phyloP scores from a whole-genome alignment of 2,329 filamentous ascomycete genomes.

The Alternaria panax region DNA sequence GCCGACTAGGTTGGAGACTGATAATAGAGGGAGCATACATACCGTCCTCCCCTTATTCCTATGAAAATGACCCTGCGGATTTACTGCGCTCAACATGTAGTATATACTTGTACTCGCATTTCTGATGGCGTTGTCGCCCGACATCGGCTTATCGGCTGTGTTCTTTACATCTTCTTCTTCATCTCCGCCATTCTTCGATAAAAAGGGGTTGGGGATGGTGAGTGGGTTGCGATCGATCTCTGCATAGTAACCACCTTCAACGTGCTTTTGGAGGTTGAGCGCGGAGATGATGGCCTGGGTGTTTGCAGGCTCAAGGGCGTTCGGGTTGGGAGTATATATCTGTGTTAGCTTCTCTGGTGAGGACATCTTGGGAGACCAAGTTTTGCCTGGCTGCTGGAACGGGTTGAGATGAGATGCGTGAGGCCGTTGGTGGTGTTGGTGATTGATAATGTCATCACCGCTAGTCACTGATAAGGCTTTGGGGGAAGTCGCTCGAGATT shows the following conservation, averaged over 20 bases:
- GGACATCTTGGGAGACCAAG: too few relatives aligned
- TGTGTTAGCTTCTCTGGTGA: neutral
- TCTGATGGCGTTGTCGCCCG: constrained; percentile 53
- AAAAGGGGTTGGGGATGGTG: constrained; percentile 63
- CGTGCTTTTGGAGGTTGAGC: constrained; percentile 54
- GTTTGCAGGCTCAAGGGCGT: constrained; percentile 16
- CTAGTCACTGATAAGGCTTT: neutral
- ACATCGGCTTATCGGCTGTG: constrained; percentile 48
- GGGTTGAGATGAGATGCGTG: neutral
- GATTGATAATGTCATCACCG: neutral
- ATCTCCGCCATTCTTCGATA: constrained; percentile 2
- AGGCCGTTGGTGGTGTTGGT: neutral
- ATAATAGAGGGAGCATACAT: neutral
- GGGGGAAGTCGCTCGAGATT: neutral
- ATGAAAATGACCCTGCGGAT: constrained; percentile 68
- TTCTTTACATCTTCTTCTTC: constrained; percentile 5
- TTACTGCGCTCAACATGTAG: constrained; percentile 67
- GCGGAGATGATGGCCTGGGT: constrained; percentile 31
- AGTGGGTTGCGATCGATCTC: constrained; percentile 57
- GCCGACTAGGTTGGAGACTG: neutral
- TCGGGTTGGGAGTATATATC: neutral
- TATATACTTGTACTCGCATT: constrained; percentile 68
- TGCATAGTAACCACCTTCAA: constrained; percentile 61
- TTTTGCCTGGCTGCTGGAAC: neutral
- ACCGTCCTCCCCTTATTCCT: constrained; percentile 65